These are phyloP conservation scores for Colletotrichum sp. DNA, from an alignment of 2,329 filamentous ascomycete genomes.

Conservation along the genomic window DNA sequence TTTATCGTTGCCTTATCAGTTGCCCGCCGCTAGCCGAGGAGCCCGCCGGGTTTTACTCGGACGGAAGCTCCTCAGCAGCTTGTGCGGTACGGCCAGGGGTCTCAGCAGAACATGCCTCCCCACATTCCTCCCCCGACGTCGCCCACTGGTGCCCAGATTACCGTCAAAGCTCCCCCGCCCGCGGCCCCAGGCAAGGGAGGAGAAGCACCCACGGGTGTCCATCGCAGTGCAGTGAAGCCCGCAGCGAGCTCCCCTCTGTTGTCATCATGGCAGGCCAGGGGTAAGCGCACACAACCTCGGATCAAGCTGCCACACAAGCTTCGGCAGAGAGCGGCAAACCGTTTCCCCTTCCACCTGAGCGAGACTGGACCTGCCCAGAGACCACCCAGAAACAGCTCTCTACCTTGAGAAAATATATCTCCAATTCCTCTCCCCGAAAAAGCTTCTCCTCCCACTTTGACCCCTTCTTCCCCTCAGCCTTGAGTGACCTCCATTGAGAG, in stretches of 20 bases:
- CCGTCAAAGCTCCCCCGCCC: conserved; percentile 16
- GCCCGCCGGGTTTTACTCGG: neutral
- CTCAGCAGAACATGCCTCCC: conserved; percentile 3
- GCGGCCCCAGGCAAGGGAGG: conserved; percentile 8
- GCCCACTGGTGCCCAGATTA: neutral
- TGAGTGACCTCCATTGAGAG: neutral
- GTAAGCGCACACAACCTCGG: conserved; percentile 24
- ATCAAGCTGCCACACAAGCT: conserved; percentile 22
- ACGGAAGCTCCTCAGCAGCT: neutral
- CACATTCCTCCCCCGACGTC: neutral
- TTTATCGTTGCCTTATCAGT: neutral
- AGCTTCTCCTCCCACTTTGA: neutral
- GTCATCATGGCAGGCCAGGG: conserved; percentile 18
- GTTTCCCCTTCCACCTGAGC: conserved; percentile 8
- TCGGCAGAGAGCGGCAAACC: conserved; percentile 22
- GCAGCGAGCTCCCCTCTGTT: neutral
- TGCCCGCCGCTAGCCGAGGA: conserved; percentile 16
- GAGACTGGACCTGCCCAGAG: neutral
- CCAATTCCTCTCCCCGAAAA: neutral
- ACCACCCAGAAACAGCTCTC: neutral
- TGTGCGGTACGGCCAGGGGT: neutral
- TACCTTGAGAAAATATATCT: neutral
- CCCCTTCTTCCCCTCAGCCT: neutral
- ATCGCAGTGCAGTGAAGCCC: neutral
- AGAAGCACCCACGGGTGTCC: neutral